Base-by-base conservation (phyloP, 768 basidiomycete species). In the Mrakia blollopis region DNA sequence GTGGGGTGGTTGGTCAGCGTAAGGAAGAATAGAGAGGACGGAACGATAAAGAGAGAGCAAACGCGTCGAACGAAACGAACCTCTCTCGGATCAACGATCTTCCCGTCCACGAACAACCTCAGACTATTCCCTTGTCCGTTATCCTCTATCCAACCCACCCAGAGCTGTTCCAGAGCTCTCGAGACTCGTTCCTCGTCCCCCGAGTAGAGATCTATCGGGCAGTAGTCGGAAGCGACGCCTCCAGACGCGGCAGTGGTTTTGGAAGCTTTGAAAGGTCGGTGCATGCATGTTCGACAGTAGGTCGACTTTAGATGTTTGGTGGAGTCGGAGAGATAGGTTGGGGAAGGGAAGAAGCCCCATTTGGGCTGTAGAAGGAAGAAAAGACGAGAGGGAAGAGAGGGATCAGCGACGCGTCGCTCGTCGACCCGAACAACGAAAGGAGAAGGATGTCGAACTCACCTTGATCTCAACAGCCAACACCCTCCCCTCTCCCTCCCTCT, bases 201-300 rank as follows among this genome's bases (percentile, higher is more conserved):
- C 23, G 94, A 95, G 83, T 89, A 98, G 30, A 99, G 85, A 84
- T 99, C 96, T 75, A 99, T 85, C 5, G 96, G 95, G 82, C 94
- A 95, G 83, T 93, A 99, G 1, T 78, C 78, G 2, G 72, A 73
- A 10, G n/a, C 25, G 16, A 30, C 23, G 41, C 3, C 11, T 6
- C 32, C 35, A 23, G 21, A 41, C 32, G 30, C 18, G 52, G 28
- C 50, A 11, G 62, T 13, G 8, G 82, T 80, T 81, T 85, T 88
- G 80, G 89, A 81, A 32, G 82, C 80, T 81, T 86, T 89, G 81
- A 89, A 81, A 77, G 88, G 86, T 2, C 89, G 86, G 83, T 98
- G 93, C 91, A 98, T 92, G 82, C 93, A 94, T 83, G 93, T 95
- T 79, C 96, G 88, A 85, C 94, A 96, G 23, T 91, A 90, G 54